A percentile compares a stretch with the other conserved stretches of the same genome.
Evolutionary conservation across 2,329 filamentous ascomycete species (phyloP).

Genomic region (Ceratocystis eucalypticola): DNA sequence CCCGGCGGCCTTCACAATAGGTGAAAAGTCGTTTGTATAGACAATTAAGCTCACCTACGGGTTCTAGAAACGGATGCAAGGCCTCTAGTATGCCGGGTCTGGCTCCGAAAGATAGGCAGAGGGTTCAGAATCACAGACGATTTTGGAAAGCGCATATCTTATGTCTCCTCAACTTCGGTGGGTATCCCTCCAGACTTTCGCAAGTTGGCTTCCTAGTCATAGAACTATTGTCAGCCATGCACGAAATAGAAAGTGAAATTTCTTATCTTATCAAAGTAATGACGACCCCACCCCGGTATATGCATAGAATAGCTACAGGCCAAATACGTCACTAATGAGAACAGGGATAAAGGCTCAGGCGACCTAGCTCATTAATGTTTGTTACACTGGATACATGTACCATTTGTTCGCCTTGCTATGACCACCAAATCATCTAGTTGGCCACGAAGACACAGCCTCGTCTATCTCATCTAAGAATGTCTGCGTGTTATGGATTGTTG

Average conservation of each 20-base stretch:
- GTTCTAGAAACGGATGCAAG: constrained; percentile 9
- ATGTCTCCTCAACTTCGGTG: not conserved
- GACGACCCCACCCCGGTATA: constrained; percentile 5
- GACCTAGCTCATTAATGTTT: not conserved
- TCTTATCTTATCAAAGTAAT: constrained; percentile 19
- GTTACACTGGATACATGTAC: not conserved
- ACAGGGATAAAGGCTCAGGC: not conserved
- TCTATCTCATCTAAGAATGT: constrained; percentile 87
- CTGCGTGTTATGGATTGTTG: constrained; percentile 72
- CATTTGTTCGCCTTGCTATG: not conserved
- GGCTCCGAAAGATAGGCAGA: not conserved
- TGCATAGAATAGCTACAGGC: constrained; percentile 7
- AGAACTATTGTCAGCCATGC: not conserved
- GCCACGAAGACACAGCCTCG: constrained; percentile 77
- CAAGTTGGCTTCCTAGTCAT: no score
- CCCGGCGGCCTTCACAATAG: not conserved
- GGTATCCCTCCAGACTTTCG: not conserved
- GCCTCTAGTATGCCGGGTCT: not conserved
- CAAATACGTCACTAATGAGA: not conserved
- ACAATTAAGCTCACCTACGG: not conserved
- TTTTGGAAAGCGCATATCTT: constrained; percentile 6
- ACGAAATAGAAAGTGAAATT: constrained; percentile 1
- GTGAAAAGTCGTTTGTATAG: not conserved
- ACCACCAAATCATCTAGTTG: constrained; percentile 26
- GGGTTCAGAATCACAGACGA: not conserved